Evolutionary conservation across 306 rosid species (phyloP), one percentile per base, ranked within the genome.

Genomic region (Prunus davidiana): DNA sequence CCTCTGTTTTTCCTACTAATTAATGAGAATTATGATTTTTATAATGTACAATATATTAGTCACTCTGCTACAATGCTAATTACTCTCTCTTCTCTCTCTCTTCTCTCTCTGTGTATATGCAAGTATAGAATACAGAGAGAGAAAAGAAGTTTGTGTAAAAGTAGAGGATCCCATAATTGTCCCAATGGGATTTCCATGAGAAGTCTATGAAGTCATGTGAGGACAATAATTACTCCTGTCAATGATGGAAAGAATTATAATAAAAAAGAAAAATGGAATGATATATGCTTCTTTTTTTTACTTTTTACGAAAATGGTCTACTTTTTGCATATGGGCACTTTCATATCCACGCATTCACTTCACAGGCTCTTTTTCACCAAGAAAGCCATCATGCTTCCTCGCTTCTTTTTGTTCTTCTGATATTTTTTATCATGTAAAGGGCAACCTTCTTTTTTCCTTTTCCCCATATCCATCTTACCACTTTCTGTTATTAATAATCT

Each of bases 181-280:
- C 43, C 86, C 83, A 87, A 84, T 88, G 93, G 76, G 95, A 82
- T 79, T 78, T 82, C 82, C 96, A 92, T 86, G 96, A 95, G 82
- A 83, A 87, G 52, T 85, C 79, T 78, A 70, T 85, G 85, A 83
- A 83, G 79, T 89, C 98, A 95, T 95, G 98, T 92, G 97, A 90
- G 80, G 78, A 85, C 88, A 89, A 95, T 95, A 81, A 95, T 92
- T 88, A 89, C 89, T 86, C 76, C 78, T 71, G 86, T 82, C 87
- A 88, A 84, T 89, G 86, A 83, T 82, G 86, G 76, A 71, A 82
- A 84, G 74, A 74, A 28, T 67, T 77, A 71, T 49, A 80, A 52
- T 72, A 85, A 82, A 78, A 82, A 67, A 32, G 47, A 76, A 73
- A 83, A 50, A 34, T 41, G 46, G 66, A 61, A 32, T 69, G 1